These are phyloP conservation scores for Metarhizium humberi DNA, from an alignment of 2,329 filamentous ascomycete species.

Conservation along the genomic window DNA sequence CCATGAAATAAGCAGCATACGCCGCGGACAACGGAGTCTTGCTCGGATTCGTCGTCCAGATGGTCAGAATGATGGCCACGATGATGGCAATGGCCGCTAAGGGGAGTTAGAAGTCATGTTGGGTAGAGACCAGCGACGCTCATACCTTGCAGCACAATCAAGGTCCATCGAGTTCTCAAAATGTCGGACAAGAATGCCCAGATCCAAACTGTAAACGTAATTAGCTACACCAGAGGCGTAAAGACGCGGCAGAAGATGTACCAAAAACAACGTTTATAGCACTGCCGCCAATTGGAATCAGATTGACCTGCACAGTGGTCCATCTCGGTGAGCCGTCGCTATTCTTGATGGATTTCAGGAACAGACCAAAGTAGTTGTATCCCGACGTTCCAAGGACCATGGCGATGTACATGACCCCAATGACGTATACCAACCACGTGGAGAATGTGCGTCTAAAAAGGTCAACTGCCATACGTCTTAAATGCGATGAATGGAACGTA, in stretches of 20 bases:
- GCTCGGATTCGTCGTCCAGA: conserved; percentile 39
- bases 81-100: conserved; percentile 33
- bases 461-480: neutral
- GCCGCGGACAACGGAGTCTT: conserved; percentile 33
- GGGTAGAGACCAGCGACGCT: no score
- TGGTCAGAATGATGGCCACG: conserved; percentile 40
- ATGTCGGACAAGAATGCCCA: conserved; percentile 43
- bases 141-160: conserved; percentile 36
- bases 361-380: conserved; percentile 24
- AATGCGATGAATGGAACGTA: neutral
- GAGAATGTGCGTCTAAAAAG: conserved; percentile 13
- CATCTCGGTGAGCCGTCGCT: conserved; percentile 16
- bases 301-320: conserved; percentile 35
- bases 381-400: conserved; percentile 23
- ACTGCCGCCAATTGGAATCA: conserved; percentile 35
- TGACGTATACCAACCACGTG: conserved; percentile 20
- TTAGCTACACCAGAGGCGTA: neutral
- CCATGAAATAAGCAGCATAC: conserved; percentile 43
- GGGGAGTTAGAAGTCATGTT: neutral
- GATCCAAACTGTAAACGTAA: conserved; percentile 32
- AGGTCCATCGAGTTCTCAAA: conserved; percentile 37
- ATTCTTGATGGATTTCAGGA: conserved; percentile 19
- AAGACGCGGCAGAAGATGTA: neutral
- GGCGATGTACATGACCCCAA: conserved; percentile 20
- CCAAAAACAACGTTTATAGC: conserved; percentile 30